Base-by-base conservation (phyloP, 73 alveolate genomes). In the Symbiodinium natans region DNA sequence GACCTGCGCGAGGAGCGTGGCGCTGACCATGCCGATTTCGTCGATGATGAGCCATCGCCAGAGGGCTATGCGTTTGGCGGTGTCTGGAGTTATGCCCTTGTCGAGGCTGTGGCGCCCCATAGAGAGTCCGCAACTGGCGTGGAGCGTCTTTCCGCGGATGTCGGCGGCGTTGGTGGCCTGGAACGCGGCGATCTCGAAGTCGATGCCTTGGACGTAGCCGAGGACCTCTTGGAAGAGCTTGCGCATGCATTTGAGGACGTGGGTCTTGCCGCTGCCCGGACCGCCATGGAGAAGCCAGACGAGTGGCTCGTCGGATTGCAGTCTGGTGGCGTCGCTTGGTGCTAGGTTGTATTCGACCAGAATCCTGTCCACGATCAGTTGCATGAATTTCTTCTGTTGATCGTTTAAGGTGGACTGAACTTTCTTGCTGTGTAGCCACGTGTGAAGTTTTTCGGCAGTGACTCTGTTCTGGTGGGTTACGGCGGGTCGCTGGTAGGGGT, bases 121-220 rank as follows among this genome's bases (percentile, higher is more conserved):
- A 83, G 8, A 17, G 29, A 48, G 36, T 56, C 63, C 83, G 63
- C 59, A 29, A 56, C 83, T 83, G n/a, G 54, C 5, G 41, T 86
- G 93, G 11, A 86, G 59, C 83, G 93, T 86, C 34, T 8, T n/a
- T 8, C 93, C 93, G 17, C 38, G 34, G 46, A 42, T 8, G 59
- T 84, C 93, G 4, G 77, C 93, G 13, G 94, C 94, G 94, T 52
- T 86, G 84, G 87, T 41, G 33, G 95, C 86, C 23, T 89, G 95
- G 23, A 89, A 89, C 27, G 95, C 95, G 36, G 77, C 48, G 52
- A 89, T 1, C 86, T 89, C 42, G 29, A 13, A 68, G 75, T 59
- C 95, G 75, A 89, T 41, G 77, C 95, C 87, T 52, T 89, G 43
- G 77, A 31, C 15, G 34, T 17, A 40, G 36, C 95, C 95, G 2